A percentile compares a stretch with the other conserved stretches of the same genome.
Conservation (phyloP, 1,284 basidiomycete species). For the Kalmanozyma brasiliensis region DNA sequence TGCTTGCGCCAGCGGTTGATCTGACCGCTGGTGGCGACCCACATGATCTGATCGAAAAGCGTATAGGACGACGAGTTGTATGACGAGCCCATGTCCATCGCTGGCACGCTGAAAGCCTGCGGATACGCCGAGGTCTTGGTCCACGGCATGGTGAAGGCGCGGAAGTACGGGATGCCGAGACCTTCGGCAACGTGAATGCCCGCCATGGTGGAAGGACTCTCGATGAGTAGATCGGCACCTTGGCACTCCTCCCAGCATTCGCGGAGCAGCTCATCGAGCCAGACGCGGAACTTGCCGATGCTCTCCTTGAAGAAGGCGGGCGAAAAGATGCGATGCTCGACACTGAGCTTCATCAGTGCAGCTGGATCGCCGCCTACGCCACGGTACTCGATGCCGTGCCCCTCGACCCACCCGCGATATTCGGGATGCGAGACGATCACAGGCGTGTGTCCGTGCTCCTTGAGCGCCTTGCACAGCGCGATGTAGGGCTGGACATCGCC, state of each 20-base stretch:
- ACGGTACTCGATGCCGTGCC: slow-evolving; percentile 53
- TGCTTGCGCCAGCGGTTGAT: slow-evolving; percentile 63
- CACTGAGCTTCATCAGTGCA: slow-evolving; percentile 60
- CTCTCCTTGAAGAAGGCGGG: slow-evolving; percentile 54
- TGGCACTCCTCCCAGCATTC: slow-evolving; percentile 53
- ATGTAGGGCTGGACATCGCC: slow-evolving; percentile 74
- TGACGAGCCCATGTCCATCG: slow-evolving; percentile 46
- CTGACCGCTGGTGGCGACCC: slow-evolving; percentile 58
- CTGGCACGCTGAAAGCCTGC: slow-evolving; percentile 61
- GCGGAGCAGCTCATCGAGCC: slow-evolving; percentile 61
- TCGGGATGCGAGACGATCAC: slow-evolving; percentile 76
- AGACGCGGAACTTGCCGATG: slow-evolving; percentile 57
- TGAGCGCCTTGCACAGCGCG: slow-evolving; percentile 70
- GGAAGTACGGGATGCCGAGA: slow-evolving; percentile 59
- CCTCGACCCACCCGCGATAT: slow-evolving; percentile 74
- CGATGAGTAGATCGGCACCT: slow-evolving; percentile 63
- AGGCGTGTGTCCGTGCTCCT: slow-evolving; percentile 71
- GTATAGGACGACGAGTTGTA: slow-evolving; percentile 58
- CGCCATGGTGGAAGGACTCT: slow-evolving; percentile 60
- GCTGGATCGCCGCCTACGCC: slow-evolving; percentile 59
- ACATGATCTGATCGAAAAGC: slow-evolving; percentile 61
- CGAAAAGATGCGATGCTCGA: slow-evolving; percentile 54
- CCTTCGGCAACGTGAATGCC: slow-evolving; percentile 64
- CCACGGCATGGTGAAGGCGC: slow-evolving; percentile 66
- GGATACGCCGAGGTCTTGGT: slow-evolving; percentile 58